Evolutionary conservation across 495 filamentous ascomycete genomes (phyloP).

Genomic region (Xylaria nigripes): DNA sequence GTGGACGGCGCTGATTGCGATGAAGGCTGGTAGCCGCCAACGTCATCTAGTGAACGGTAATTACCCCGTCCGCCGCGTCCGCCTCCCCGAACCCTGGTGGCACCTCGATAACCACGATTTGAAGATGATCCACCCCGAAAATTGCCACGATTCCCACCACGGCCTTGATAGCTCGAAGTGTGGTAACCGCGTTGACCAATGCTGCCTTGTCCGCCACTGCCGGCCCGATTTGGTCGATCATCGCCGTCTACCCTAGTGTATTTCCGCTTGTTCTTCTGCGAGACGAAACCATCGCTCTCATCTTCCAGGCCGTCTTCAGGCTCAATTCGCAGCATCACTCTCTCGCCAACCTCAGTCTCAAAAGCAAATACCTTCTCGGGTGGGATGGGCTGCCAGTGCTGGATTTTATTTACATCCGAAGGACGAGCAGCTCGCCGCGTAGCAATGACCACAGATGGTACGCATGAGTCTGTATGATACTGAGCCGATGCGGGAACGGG

Average conservation of each 20-base stretch:
- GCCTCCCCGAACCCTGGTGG: conserved; percentile 21
- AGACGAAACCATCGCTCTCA: conserved; percentile 49
- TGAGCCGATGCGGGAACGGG: conserved; percentile 57
- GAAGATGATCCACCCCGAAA: conserved; percentile 19
- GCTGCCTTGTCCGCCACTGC: conserved; percentile 26
- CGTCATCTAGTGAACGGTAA: conserved; percentile 43
- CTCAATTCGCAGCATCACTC: conserved; percentile 72
- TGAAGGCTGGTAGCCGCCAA: conserved; percentile 17
- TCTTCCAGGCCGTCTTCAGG: conserved; percentile 51
- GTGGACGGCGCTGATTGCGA: conserved; percentile 13
- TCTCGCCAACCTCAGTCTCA: conserved; percentile 78
- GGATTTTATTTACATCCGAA: conserved; percentile 71
- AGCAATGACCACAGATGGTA: conserved; percentile 69
- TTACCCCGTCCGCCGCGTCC: conserved; percentile 35
- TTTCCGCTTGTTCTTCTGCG: conserved; percentile 51
- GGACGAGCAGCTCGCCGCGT: conserved; percentile 63
- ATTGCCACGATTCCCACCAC: conserved; percentile 40
- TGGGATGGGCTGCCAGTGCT: conserved; percentile 72
- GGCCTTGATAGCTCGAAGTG: conserved; percentile 34
- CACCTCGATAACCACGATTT: conserved; percentile 16
- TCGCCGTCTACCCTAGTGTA: conserved; percentile 39
- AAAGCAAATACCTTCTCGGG: conserved; percentile 58
- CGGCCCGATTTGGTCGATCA: conserved; percentile 31
- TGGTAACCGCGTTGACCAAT: conserved; percentile 30
- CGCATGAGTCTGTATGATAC: conserved; percentile 65